Evolutionary conservation across 2,329 filamentous ascomycete genomes (phyloP), one percentile per base, ranked within the genome.

Genomic region (Conoideocrella luteorostrata): DNA sequence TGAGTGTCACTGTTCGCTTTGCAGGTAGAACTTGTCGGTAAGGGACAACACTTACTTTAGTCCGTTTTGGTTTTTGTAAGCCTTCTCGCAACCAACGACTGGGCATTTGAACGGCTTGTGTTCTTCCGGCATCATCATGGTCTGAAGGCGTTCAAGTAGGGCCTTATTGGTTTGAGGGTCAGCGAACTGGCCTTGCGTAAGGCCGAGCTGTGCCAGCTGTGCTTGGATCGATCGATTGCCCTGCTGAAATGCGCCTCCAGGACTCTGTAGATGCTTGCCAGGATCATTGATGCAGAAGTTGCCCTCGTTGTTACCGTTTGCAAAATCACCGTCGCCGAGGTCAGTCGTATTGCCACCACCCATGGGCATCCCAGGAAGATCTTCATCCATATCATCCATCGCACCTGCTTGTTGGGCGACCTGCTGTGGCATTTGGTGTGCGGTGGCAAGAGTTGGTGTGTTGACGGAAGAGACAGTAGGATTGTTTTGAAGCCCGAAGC

Each of bases 1-100:
- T 3, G 30, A 18, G 21, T 20, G 12, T 43, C 26, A 42, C 34
- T 23, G 11, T 11, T 21, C 22, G 13, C 10, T 15, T 6, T 12
- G 17, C 11, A n/a, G 26, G 9, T 13, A 17, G 13, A n/a, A 12
- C 20, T 33, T 13, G 15, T 21, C 12, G 15, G 5, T 35, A 26
- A 39, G 24, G 30, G 12, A n/a, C 15, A 18, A 12, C 48, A 69
- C 71, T 55, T 88, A 98, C 78, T 97, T 98, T 45, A 98, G 74
- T 39, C 93, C 93, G 55, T 98, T 98, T 63, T 97, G 93, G 64
- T 98, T 98, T 75, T 98, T 98, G 71, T 98, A 98, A 0, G 93
- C 91, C 73, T 98, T 98, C 65, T 97, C 93, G 59, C 93, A 98
- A 5, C 93, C 93, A 62, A 98, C 95, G 40, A 98, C 93, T 2